A percentile compares a stretch with the other conserved stretches of the same genome.
Evolutionary conservation across 768 basidiomycete species (phyloP).

Genomic region (Lentinula boryana): DNA sequence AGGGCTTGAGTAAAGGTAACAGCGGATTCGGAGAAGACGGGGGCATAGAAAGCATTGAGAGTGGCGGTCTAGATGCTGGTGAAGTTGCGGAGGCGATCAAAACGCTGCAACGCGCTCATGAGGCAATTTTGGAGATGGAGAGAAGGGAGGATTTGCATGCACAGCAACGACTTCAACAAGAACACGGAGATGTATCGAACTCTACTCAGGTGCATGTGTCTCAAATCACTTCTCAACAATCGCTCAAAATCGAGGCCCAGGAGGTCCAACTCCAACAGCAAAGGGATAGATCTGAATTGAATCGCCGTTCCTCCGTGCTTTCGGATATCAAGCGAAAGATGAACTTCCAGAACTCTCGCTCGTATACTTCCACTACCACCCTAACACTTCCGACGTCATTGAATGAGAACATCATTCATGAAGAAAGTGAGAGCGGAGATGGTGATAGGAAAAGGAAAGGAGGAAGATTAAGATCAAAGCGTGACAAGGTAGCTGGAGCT

Average conservation of each 20-base stretch:
- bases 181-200: neutral
- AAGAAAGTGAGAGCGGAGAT: neutral
- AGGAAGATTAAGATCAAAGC: neutral
- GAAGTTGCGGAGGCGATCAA: slow-evolving; percentile 82
- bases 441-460: neutral
- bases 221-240: neutral
- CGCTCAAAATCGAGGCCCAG: neutral
- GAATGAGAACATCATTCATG: neutral
- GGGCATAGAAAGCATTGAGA: slow-evolving; percentile 13
- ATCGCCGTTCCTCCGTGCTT: neutral
- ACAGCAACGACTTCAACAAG: neutral
- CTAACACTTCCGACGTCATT: neutral
- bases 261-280: neutral
- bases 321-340: neutral
- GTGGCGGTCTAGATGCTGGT: slow-evolving; percentile 22
- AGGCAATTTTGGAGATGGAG: slow-evolving; percentile 31
- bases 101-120: slow-evolving; percentile 66
- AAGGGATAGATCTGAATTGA: neutral
- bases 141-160: slow-evolving; percentile 4
- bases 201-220: neutral
- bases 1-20: neutral
- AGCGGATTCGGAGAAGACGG: slow-evolving; percentile 24
- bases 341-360: neutral
- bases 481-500: neutral
- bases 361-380: neutral